phyloP scores from a whole-genome alignment of 345 rosid species.

The Arabidopsis suecica region DNA sequence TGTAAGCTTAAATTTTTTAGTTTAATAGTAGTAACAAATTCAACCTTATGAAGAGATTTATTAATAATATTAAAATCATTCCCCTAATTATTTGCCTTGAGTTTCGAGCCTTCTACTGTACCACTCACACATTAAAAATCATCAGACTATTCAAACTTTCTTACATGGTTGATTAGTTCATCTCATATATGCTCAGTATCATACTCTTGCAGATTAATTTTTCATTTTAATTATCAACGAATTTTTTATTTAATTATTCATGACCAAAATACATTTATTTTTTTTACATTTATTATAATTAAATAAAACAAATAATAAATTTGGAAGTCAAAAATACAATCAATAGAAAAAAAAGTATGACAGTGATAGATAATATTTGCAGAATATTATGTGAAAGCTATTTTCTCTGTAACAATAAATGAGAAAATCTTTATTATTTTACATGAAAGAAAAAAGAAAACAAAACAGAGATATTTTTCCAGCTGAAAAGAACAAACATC shows the following conservation, averaged over 20 bases:
- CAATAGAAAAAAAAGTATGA: constrained; percentile 4
- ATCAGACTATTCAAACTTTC: constrained; percentile 27
- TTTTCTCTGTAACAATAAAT: neutral
- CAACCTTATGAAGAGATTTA: constrained; percentile 21
- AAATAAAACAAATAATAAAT: neutral
- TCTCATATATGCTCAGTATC: constrained; percentile 2
- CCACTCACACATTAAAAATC: constrained; percentile 6
- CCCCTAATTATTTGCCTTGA: constrained; percentile 34
- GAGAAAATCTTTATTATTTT: neutral
- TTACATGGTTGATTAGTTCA: constrained; percentile 22
- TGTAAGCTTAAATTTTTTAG: constrained; percentile 5
- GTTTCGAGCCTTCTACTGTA: constrained; percentile 20
- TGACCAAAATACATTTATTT: neutral
- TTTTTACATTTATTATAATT: neutral
- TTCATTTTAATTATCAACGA: neutral
- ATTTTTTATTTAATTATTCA: neutral
- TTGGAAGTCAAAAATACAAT: neutral
- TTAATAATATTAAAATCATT: constrained; percentile 35
- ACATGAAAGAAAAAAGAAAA: constrained; percentile 8
- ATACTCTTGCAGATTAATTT: neutral
- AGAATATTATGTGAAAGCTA: neutral
- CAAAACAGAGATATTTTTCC: constrained; percentile 34
- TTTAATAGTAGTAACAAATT: neutral
- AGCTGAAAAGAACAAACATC: constrained; percentile 33
- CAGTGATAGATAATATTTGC: constrained; percentile 15